Base-by-base conservation (phyloP, 139 green algal genomes). In the Coelastrella sp. region DNA sequence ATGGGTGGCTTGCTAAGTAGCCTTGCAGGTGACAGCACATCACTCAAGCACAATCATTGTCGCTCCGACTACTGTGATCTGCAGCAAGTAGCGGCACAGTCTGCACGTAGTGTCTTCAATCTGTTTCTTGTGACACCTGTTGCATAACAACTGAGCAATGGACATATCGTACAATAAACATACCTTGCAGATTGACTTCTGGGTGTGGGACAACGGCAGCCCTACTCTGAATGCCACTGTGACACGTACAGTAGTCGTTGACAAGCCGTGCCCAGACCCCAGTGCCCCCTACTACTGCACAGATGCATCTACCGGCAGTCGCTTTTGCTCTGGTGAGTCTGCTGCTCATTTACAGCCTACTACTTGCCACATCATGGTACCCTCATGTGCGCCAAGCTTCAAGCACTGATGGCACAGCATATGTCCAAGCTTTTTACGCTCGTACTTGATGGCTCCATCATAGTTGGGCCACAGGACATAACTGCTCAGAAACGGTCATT, bases 151-250 rank as follows among this genome's bases (percentile, higher is more conserved):
- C 32, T 47, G 32, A 47, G 32, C 32, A 47, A 47, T 47, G 32
- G 32, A 47, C 0, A 47, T 47, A 47, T 1, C 32, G 32, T 47
- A 1, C 32, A 47, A 47, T 47, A 47, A 47, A 47, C 32, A 0
- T 47, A 47, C 32, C 32, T 47, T 47, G 32, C 83, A 88, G 83
- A 60, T 94, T 14, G 75, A 90, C 59, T 95, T 94, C 79, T 93
- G 87, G 92, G 93, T 95, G 73, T 95, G 91, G 90, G 93, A 94
- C 74, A 78, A 71, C 11, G 76, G 77, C 58, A 88, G 64, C 4
- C 93, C 93, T 54, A 74, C 90, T 6, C 56, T 78, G 8, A 94
- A 92, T 54, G 92, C 92, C 32, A 91, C 58, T 6, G 66, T 89
- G 0, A 75, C 13, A 16, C 80, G 86, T 16, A 90, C 75, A 19